Percentiles rank a stretch among this genome's conserved stretches.
Conservation (phyloP, 345 rosid genomes). For the Salix dunnii region DNA sequence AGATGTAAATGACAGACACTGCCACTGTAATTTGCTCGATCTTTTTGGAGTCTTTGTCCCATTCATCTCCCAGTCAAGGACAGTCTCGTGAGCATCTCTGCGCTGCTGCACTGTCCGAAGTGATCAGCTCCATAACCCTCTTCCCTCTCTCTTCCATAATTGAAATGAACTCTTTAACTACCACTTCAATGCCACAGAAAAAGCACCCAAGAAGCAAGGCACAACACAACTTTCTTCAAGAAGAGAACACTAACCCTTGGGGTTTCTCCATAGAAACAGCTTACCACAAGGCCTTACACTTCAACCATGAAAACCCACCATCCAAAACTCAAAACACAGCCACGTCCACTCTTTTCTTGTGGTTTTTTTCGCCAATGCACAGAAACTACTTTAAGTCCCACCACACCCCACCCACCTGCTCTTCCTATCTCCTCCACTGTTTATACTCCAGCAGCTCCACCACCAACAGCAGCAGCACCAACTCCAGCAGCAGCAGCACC, state of each 20-base stretch:
- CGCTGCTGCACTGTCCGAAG: not conserved
- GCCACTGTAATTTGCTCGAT: not conserved
- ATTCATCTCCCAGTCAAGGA: not conserved
- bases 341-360: conserved; percentile 71
- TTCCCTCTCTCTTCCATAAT: conserved; percentile 9
- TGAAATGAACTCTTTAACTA: not conserved
- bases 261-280: not conserved
- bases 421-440: conserved; percentile 34
- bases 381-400: conserved; percentile 52
- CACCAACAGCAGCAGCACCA: not conserved
- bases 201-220: not conserved
- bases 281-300: not conserved
- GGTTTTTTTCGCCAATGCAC: conserved; percentile 84
- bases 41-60: not conserved
- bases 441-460: conserved; percentile 9
- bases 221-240: not conserved
- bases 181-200: not conserved
- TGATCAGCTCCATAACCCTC: not conserved
- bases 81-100: conserved; percentile 3
- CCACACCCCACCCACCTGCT: conserved; percentile 41
- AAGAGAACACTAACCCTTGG: not conserved
- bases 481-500: conserved; percentile 14
- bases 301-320: conserved; percentile 48
- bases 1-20: not conserved
- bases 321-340: conserved; percentile 61